phyloP scores from a whole-genome alignment of 805 yeast genomes.

The Grigorovia yakushimaensis region DNA sequence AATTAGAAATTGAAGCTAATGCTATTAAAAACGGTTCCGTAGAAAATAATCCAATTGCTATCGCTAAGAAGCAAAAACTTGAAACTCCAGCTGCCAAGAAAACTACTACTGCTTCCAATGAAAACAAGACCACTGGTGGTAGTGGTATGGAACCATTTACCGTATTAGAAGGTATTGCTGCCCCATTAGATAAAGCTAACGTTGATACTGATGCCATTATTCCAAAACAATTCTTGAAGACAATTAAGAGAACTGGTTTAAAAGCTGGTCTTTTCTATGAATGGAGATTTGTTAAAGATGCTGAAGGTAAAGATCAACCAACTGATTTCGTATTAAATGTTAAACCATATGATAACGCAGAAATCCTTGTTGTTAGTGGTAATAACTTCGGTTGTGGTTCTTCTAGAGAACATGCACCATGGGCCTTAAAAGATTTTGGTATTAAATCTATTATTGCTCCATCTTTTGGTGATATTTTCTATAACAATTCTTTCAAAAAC shows the following conservation, averaged over 20 bases:
- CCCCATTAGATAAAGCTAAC: constrained; percentile 89
- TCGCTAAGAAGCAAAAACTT: constrained; percentile 40
- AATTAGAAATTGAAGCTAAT: constrained; percentile 36
- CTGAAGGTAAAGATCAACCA: constrained; percentile 59
- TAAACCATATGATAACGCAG: constrained; percentile 70
- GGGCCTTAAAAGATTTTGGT: constrained; percentile 98
- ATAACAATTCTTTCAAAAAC: constrained; percentile 93
- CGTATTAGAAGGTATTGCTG: constrained; percentile 79
- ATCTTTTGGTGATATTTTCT: constrained; percentile 96
- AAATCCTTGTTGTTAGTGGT: constrained; percentile 85
- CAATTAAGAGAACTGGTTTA: constrained; percentile 95
- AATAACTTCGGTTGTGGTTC: constrained; percentile 99
- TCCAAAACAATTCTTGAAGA: constrained; percentile 96
- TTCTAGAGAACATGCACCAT: constrained; percentile 98
- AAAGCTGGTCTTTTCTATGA: constrained; percentile 85
- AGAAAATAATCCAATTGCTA: constrained; percentile 20
- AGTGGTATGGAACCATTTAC: constrained; percentile 68
- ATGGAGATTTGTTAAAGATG: constrained; percentile 63
- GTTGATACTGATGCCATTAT: constrained; percentile 98
- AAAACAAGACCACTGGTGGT: constrained; percentile 28
- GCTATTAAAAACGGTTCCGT: constrained; percentile 27
- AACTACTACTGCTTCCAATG: constrained; percentile 41
- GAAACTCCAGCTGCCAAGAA: constrained; percentile 41
- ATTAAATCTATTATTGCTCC: constrained; percentile 95
- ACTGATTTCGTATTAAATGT: constrained; percentile 91